These are phyloP conservation scores for Trametes maxima DNA, from an alignment of 768 basidiomycete genomes.

Conservation along the genomic window DNA sequence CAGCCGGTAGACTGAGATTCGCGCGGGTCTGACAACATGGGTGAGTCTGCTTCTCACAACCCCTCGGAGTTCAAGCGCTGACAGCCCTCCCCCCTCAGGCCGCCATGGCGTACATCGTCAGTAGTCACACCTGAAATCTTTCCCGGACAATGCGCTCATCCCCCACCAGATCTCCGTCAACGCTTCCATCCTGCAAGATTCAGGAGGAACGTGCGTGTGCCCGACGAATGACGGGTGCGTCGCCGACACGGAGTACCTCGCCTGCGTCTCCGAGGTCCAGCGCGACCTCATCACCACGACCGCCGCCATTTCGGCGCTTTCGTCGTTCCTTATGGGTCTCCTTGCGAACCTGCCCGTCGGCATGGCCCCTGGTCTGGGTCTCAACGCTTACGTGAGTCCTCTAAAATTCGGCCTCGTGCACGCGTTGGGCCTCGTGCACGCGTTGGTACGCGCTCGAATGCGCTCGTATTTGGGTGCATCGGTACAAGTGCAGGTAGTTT, in stretches of 20 bases:
- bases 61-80: neutral
- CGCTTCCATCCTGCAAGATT: slow-evolving; percentile 72
- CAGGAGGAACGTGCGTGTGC: slow-evolving; percentile 85
- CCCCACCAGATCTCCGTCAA: slow-evolving; percentile 76
- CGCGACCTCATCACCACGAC: slow-evolving; percentile 84
- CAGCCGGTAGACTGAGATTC: slow-evolving; percentile 64
- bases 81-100: slow-evolving; percentile 42
- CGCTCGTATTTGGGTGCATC: neutral
- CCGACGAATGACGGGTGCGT: slow-evolving; percentile 56
- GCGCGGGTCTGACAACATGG: slow-evolving; percentile 82
- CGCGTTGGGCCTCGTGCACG: neutral
- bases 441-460: neutral
- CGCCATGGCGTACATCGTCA: slow-evolving; percentile 83
- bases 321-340: slow-evolving; percentile 81
- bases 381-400: slow-evolving; percentile 73
- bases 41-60: slow-evolving; percentile 42
- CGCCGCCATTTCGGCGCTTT: slow-evolving; percentile 72
- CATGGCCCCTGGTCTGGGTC: slow-evolving; percentile 82
- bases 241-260: slow-evolving; percentile 52
- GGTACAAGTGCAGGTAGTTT: too few species aligned
- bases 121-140: slow-evolving; percentile 23
- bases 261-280: slow-evolving; percentile 60
- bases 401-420: neutral
- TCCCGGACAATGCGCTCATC: neutral
- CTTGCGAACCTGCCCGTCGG: slow-evolving; percentile 89